Percentiles rank a stretch among this genome's conserved stretches.
Conservation (phyloP, 805 yeast genomes). For the Candida morakotiae region DNA sequence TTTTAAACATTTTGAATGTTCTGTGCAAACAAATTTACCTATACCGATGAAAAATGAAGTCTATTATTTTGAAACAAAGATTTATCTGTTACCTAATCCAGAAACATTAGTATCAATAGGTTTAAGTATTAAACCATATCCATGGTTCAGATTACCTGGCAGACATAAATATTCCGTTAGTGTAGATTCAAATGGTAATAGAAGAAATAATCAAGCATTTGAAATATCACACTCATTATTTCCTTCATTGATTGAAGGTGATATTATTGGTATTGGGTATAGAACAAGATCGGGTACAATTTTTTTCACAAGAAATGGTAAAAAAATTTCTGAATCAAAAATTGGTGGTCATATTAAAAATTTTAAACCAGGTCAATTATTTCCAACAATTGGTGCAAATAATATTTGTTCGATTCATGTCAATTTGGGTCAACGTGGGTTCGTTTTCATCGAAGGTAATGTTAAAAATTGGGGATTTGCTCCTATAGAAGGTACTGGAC, state of each 20-base stretch:
- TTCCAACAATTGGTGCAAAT: conserved; percentile 86
- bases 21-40: conserved; percentile 79
- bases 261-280: conserved; percentile 90
- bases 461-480: conserved; percentile 96
- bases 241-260: conserved; percentile 73
- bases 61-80: conserved; percentile 84
- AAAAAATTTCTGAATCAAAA: conserved; percentile 75
- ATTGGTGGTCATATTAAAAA: conserved; percentile 77
- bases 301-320: conserved; percentile 93
- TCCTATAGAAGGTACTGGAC: conserved; percentile 80
- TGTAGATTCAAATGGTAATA: conserved; percentile 82
- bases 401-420: conserved; percentile 81
- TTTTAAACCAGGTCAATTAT: conserved; percentile 62
- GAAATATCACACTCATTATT: conserved; percentile 42
- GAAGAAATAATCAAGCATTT: conserved; percentile 80
- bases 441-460: conserved; percentile 86
- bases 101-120: conserved; percentile 69
- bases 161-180: conserved; percentile 78
- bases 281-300: conserved; percentile 78
- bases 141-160: conserved; percentile 91
- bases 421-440: conserved; percentile 86
- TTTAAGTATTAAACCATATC: conserved; percentile 82
- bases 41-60: conserved; percentile 79
- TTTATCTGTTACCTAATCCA: conserved; percentile 65
- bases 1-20: conserved; percentile 54